Evolutionary conservation across 2,329 filamentous ascomycete species (phyloP).

Genomic region (Ascocoryne sarcoides): DNA sequence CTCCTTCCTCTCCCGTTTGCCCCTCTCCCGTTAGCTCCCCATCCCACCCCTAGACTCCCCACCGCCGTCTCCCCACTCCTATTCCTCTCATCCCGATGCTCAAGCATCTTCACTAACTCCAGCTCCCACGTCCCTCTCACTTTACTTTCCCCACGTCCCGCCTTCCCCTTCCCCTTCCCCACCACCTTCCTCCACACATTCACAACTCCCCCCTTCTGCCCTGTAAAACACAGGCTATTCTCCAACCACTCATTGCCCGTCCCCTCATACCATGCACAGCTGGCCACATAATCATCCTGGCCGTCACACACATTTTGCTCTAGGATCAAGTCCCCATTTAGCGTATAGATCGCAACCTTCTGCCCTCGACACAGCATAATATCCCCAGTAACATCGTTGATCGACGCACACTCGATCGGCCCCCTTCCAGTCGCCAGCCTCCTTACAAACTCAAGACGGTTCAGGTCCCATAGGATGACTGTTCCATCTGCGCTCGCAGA

Average conservation of each 20-base stretch:
- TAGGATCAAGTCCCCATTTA: constrained; percentile 78
- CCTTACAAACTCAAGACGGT: constrained; percentile 77
- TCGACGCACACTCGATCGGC: constrained; percentile 62
- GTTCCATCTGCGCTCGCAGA: constrained; percentile 76
- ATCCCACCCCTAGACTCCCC: constrained; percentile 12
- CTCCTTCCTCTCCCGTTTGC: constrained; percentile 10
- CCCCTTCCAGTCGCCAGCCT: constrained; percentile 51
- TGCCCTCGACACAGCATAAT: constrained; percentile 76
- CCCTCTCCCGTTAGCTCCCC: constrained; percentile 19
- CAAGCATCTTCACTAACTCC: constrained; percentile 70
- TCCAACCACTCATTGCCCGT: constrained; percentile 89
- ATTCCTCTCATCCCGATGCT: constrained; percentile 65
- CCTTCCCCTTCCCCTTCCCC: constrained; percentile 32
- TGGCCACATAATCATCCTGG: constrained; percentile 67
- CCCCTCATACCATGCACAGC: constrained; percentile 89
- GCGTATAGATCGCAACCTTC: constrained; percentile 68
- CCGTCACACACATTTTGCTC: constrained; percentile 69
- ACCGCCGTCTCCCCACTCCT: constrained; percentile 32
- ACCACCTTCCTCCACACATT: constrained; percentile 62
- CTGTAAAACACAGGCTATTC: constrained; percentile 78
- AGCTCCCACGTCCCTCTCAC: constrained; percentile 42
- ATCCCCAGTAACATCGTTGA: constrained; percentile 87
- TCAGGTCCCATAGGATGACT: constrained; percentile 88
- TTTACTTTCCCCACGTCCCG: too few species aligned
- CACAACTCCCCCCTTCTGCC: constrained; percentile 74